Conservation (phyloP, 345 rosid species). For the Nephelium lappaceum region DNA sequence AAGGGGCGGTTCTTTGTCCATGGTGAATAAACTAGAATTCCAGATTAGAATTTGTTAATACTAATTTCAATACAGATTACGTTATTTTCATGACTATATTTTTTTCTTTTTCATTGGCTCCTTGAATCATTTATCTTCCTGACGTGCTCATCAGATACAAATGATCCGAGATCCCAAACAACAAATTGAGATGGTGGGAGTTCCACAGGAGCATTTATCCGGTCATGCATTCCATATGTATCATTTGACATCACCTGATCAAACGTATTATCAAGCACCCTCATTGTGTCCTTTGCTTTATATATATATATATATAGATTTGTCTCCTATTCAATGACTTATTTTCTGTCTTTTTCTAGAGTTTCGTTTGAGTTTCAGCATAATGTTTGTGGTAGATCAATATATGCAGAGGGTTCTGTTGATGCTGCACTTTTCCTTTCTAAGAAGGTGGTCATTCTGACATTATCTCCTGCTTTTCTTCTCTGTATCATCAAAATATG, state of each 20-base stretch:
- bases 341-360: conserved; percentile 35
- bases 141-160: conserved; percentile 52
- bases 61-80: neutral
- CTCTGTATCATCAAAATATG: neutral
- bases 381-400: conserved; percentile 93
- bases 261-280: conserved; percentile 54
- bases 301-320: neutral
- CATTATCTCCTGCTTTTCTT: neutral
- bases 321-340: conserved; percentile 4
- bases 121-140: neutral
- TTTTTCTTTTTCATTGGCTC: neutral
- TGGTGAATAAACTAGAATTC: neutral
- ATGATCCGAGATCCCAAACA: conserved; percentile 80
- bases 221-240: conserved; percentile 96
- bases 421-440: conserved; percentile 90
- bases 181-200: conserved; percentile 89
- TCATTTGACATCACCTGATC: conserved; percentile 86
- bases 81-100: neutral
- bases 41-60: neutral
- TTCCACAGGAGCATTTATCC: conserved; percentile 77
- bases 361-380: conserved; percentile 98
- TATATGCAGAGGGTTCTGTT: conserved; percentile 91
- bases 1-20: neutral
- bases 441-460: conserved; percentile 62
- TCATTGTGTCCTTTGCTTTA: neutral